These are phyloP conservation scores for Fusarium sp. DNA, from an alignment of 2,329 filamentous ascomycete genomes.

Conservation along the genomic window DNA sequence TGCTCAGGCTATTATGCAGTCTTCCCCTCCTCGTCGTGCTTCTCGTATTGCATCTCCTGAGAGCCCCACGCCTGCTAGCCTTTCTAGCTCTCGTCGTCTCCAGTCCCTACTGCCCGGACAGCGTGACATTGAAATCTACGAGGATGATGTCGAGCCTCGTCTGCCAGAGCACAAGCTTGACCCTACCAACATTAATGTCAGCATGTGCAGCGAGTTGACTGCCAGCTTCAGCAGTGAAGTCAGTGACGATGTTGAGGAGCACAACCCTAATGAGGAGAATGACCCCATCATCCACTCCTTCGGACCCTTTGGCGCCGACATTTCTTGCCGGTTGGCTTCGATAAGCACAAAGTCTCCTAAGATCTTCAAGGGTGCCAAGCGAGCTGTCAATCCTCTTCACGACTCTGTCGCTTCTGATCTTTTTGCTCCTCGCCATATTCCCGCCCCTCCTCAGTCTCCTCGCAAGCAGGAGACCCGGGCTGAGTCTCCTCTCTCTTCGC, in stretches of 20 bases:
- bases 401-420: slow-evolving; percentile 42
- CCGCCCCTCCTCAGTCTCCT: slow-evolving; percentile 41
- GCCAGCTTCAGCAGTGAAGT: slow-evolving; percentile 68
- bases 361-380: slow-evolving; percentile 45
- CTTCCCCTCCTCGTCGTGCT: slow-evolving; percentile 68
- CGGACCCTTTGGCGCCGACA: slow-evolving; percentile 86
- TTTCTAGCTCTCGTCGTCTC: slow-evolving; percentile 57
- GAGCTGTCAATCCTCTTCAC: slow-evolving; percentile 33
- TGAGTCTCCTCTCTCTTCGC: slow-evolving; percentile 46
- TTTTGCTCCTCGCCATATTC: slow-evolving; percentile 39
- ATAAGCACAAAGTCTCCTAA: slow-evolving; percentile 77
- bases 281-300: slow-evolving; percentile 94
- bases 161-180: slow-evolving; percentile 51
- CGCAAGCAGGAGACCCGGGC: slow-evolving; percentile 36
- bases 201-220: slow-evolving; percentile 63
- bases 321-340: slow-evolving; percentile 83
- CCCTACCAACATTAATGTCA: slow-evolving; percentile 50
- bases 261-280: slow-evolving; percentile 91
- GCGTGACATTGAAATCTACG: slow-evolving; percentile 74
- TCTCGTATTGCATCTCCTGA: slow-evolving; percentile 77
- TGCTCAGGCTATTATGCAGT: slow-evolving; percentile 61
- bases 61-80: slow-evolving; percentile 68
- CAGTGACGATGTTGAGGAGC: slow-evolving; percentile 64
- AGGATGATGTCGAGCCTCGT: slow-evolving; percentile 75
- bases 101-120: slow-evolving; percentile 58